Base-by-base conservation (phyloP, 352 stramenopile genomes). In the Pythium folliculosum region DNA sequence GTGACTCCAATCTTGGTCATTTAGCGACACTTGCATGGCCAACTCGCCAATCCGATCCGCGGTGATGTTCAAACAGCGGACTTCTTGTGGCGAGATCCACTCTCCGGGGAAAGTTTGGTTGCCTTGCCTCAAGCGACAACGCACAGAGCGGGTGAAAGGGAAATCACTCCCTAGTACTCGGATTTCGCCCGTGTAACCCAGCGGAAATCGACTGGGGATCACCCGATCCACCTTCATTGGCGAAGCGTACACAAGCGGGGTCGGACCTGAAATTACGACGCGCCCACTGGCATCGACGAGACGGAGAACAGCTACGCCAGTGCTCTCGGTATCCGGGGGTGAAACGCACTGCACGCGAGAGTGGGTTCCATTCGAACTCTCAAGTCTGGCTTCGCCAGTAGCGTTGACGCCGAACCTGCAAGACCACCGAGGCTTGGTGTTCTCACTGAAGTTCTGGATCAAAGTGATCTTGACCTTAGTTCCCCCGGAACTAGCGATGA, bases 1-100 rank as follows among this genome's bases (percentile, higher is more conserved):
- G 10, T 64, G 25, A 45, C 66, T 72, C 66, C 66, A 72, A 35
- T 72, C 66, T 53, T 72, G 66, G 4, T n/a, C 37, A 40, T 72
- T 72, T 16, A 68, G 22, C 5, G 59, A 60, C 5, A 72, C 53
- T 45, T 65, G 52, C 7, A 72, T n/a, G 1, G 43, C 23, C 14
- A 37, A n/a, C 5, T 12, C 35, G 13, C 35, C 52, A 12, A 49
- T 21, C 17, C 40, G 14, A 45, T 47, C 21, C 3, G 35, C 16
- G 5, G n/a, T 2, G 13, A 67, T 17, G 1, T 37, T 19, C 8
- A 48, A 5, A 27, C 57, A 71, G n/a, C 57, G 59, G 0, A 68
- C 5, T 32, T 61, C 53, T 35, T 64, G 47, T 7, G 3, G 6
- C 9, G 66, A 72, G 16, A 68, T 55, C 66, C 66, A 72, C 30